Base-by-base conservation (phyloP, 2,329 filamentous ascomycete genomes). In the Trichoderma asperellum region DNA sequence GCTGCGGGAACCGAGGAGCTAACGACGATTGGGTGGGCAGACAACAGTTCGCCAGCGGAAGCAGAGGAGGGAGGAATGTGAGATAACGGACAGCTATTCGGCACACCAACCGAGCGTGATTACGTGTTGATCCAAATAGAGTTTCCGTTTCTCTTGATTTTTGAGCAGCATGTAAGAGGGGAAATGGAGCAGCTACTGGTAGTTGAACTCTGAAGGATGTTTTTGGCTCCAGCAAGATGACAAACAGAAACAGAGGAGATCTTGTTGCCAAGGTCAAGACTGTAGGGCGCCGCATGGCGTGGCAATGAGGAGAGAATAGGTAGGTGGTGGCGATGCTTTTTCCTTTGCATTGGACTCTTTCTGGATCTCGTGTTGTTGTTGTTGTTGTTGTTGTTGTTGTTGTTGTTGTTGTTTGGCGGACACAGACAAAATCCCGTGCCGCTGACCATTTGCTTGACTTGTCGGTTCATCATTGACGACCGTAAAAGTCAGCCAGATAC, bases 11-110 rank as follows among this genome's bases (percentile, higher is more conserved):
- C 35, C 40, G 40, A 56, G 49, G 61, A 56, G 40, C 49, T 56
- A n/a, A 24, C 24, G 61, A 55, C 61, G 21, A 34, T 43, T 55
- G 61, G 47, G 60, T 55, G 59, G 59, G 60, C 60, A 35, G 60
- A 32, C 60, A 8, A 55, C 27, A 49, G 10, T 24, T 24, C 47
- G 3, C 58, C 40, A 49, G n/a, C 53, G 32, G 34, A 29, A 55
- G 24, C 21, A 40, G 18, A 27, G 35, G 49, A 21, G 32, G 52
- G 29, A 16, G 35, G 34, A 35, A 21, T 21, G 43, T 11, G 47
- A 29, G 47, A 24, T 29, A 37, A 55, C 27, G 34, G 29, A 40
- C 32, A 27, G 14, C 24, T 37, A 18, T 32, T n/a, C 40, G 40
- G 40, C 40, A 43, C 40, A 43, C 40, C 18, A 43, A 43, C 40